Percentiles rank a stretch among this genome's conserved stretches.
Evolutionary conservation across 352 stramenopile species (phyloP).

Genomic region (Globisporangium iwayamae): DNA sequence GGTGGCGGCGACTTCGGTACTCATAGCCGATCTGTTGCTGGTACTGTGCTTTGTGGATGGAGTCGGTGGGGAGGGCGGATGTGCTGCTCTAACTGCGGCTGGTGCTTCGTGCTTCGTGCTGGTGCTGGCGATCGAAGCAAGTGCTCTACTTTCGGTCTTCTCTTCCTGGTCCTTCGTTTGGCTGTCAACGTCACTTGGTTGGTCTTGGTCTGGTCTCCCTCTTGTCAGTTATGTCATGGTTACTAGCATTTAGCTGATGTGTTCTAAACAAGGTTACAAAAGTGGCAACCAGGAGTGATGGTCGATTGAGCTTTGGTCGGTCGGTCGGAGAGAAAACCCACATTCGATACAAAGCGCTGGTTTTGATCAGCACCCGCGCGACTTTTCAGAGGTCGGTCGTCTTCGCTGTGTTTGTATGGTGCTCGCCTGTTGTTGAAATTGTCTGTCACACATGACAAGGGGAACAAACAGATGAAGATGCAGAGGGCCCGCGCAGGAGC

Average conservation of each 20-base stretch:
- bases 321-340: conserved; percentile 1
- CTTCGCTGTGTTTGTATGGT: not conserved
- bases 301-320: conserved; percentile 1
- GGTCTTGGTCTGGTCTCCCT: conserved; percentile 19
- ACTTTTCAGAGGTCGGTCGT: conserved; percentile 14
- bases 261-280: conserved; percentile 1
- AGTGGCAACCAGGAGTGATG: conserved; percentile 3
- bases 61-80: not conserved
- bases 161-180: conserved; percentile 9
- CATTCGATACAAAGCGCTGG: not conserved
- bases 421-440: not conserved
- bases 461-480: not conserved
- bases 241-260: too few species aligned
- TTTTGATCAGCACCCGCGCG: not conserved
- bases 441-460: not conserved
- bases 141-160: conserved; percentile 7
- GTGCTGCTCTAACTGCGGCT: not conserved
- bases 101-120: not conserved
- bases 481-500: not conserved
- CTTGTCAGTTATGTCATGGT: not conserved
- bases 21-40: conserved; percentile 26
- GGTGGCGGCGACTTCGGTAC: conserved; percentile 24
- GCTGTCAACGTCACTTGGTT: conserved; percentile 20
- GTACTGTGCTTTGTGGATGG: conserved; percentile 9
- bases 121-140: conserved; percentile 7